A percentile compares a stretch with the other conserved stretches of the same genome.
phyloP scores from a whole-genome alignment of 768 basidiomycete species.

The Baorangia bicolor region DNA sequence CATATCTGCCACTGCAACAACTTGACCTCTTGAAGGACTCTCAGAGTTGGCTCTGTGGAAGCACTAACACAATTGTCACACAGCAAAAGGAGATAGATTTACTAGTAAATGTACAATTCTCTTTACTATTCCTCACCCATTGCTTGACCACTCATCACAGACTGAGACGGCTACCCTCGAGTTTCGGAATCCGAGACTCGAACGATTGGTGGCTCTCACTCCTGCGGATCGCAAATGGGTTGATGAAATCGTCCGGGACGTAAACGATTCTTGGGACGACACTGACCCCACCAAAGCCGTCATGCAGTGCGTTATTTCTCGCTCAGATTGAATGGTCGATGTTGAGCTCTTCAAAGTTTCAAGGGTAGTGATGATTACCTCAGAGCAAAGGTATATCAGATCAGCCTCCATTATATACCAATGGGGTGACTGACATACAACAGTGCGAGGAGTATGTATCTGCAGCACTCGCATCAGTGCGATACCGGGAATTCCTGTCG shows the following conservation, averaged over 20 bases:
- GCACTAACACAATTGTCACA: conserved; percentile 93
- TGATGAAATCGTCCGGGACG: conserved; percentile 88
- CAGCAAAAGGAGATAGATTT: conserved; percentile 91
- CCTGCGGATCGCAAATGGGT: conserved; percentile 97
- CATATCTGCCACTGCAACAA: conserved; percentile 94
- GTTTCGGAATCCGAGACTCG: conserved; percentile 79
- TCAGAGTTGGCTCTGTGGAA: conserved; percentile 87
- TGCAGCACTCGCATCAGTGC: conserved; percentile 82
- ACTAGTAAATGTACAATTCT: conserved; percentile 68
- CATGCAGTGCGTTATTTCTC: conserved; percentile 57
- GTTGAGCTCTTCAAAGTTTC: conserved; percentile 53
- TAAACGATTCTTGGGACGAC: conserved; percentile 78
- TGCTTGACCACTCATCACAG: conserved; percentile 39
- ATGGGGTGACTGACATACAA: neutral
- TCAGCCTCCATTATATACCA: neutral
- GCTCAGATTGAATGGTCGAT: neutral
- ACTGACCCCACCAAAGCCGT: conserved; percentile 54
- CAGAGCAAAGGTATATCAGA: conserved; percentile 63
- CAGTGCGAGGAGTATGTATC: conserved; percentile 93
- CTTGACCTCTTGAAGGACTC: conserved; percentile 82
- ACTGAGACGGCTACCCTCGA: conserved; percentile 86
- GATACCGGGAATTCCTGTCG: conserved; percentile 82
- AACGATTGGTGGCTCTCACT: conserved; percentile 76
- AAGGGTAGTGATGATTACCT: conserved; percentile 96
- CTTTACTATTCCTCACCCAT: neutral